Percentiles rank a stretch among this genome's conserved stretches.
Evolutionary conservation across 805 yeast genomes (phyloP).

Genomic region (Wickerhamomyces canadensis): DNA sequence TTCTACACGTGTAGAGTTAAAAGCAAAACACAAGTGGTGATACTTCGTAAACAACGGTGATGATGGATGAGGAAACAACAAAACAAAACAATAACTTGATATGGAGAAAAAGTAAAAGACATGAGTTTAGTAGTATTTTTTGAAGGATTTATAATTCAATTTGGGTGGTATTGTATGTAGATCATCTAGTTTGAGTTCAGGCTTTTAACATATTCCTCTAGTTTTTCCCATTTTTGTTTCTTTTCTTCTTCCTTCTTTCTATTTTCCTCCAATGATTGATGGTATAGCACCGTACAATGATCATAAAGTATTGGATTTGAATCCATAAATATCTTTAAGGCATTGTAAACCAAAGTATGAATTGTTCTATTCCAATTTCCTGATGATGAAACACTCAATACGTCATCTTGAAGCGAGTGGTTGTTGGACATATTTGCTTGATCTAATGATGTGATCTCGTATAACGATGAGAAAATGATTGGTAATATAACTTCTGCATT

Average conservation of each 20-base stretch:
- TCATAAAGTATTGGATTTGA: constrained; percentile 88
- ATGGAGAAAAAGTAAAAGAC: too few relatives aligned
- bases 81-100: too few relatives aligned
- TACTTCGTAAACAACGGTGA: too few relatives aligned
- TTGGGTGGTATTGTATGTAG: too few relatives aligned
- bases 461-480: constrained; percentile 82
- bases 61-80: too few relatives aligned
- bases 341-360: constrained; percentile 84
- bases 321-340: constrained; percentile 85
- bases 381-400: constrained; percentile 25
- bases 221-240: constrained; percentile 63
- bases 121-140: too few relatives aligned
- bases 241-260: constrained; percentile 56
- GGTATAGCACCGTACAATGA: constrained; percentile 84
- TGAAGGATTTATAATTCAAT: too few relatives aligned
- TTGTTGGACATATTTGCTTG: constrained; percentile 18
- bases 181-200: not conserved
- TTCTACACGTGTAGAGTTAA: not conserved
- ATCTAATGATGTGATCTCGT: constrained; percentile 57
- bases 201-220: constrained; percentile 52
- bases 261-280: constrained; percentile 73
- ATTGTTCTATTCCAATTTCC: constrained; percentile 93
- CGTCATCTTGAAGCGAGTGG: constrained; percentile 15
- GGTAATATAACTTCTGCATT: constrained; percentile 91
- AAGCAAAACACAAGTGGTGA: not conserved